phyloP scores from a whole-genome alignment of 768 basidiomycete genomes.

The Pleurotus ostreatus region DNA sequence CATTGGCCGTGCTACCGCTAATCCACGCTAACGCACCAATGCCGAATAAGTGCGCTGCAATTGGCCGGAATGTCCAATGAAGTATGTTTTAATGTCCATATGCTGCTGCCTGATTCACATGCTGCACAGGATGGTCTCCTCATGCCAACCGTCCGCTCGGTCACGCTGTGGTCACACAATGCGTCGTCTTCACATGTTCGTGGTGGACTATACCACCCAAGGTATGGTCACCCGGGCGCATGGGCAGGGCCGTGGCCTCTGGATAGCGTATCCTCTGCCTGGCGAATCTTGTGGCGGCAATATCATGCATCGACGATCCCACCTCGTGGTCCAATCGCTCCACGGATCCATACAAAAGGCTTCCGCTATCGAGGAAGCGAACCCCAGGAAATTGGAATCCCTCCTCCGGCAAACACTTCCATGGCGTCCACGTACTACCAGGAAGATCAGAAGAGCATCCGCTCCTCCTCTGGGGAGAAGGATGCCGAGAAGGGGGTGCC shows the following conservation, averaged over 20 bases:
- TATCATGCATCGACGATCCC: neutral
- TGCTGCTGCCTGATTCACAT: slow-evolving; percentile 6
- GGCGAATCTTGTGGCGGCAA: slow-evolving; percentile 1
- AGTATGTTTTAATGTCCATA: slow-evolving; percentile 8
- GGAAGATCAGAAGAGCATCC: slow-evolving; percentile 7
- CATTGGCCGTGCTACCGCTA: no score
- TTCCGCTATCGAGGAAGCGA: neutral
- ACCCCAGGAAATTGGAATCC: neutral
- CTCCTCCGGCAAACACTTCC: neutral
- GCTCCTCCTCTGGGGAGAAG: slow-evolving; percentile 18
- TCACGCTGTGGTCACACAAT: neutral
- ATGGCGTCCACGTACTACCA: slow-evolving; percentile 4
- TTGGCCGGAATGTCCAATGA: neutral
- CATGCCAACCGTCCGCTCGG: slow-evolving; percentile 5
- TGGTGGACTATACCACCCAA: neutral
- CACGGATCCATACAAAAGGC: slow-evolving; percentile 2
- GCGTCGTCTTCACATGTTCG: slow-evolving; percentile 4
- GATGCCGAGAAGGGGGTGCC: slow-evolving; percentile 23
- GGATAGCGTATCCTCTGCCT: neutral
- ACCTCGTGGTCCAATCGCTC: neutral
- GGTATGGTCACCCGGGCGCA: neutral
- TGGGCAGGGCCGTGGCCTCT: neutral
- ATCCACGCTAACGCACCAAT: no score
- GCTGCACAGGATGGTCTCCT: neutral
- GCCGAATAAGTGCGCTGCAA: no score